phyloP scores from a whole-genome alignment of 1,284 basidiomycete species.

The Peniophora sp. region DNA sequence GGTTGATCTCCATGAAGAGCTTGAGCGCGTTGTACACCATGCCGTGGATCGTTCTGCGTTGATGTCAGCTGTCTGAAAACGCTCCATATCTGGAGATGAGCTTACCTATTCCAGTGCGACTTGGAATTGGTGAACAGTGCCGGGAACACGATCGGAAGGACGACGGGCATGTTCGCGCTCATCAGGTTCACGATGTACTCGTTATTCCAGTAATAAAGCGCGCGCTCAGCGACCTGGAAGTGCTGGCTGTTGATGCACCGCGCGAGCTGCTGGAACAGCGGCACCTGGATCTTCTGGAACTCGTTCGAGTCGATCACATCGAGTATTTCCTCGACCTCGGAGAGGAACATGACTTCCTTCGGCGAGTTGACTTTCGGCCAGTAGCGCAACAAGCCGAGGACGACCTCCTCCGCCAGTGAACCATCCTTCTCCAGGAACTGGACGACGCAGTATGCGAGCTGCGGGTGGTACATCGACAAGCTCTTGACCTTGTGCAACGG shows the following conservation, averaged over 20 bases:
- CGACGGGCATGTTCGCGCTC: constrained; percentile 87
- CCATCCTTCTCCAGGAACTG: constrained; percentile 99
- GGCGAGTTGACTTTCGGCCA: constrained; percentile 99
- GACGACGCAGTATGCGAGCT: constrained; percentile 97
- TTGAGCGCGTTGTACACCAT: constrained; percentile 99
- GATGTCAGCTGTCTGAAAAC: constrained; percentile 6
- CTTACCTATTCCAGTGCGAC: constrained; percentile 96
- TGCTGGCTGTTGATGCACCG: constrained; percentile 99
- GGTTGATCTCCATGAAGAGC: constrained; percentile 99
- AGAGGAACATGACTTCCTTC: constrained; percentile 99
- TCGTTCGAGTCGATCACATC: constrained; percentile 97
- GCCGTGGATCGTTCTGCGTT: constrained; percentile 89
- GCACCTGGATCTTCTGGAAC: constrained; percentile 94
- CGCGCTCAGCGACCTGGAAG: constrained; percentile 96
- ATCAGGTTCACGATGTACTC: constrained; percentile 99
- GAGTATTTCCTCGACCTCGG: constrained; percentile 98
- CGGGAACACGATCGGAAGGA: constrained; percentile 98
- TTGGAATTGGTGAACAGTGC: constrained; percentile 95
- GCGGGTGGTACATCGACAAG: constrained; percentile 94
- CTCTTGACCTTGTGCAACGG: constrained; percentile 98
- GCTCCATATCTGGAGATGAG: constrained; percentile 9
- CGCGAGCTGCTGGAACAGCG: constrained; percentile 91
- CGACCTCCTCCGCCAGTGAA: constrained; percentile 88
- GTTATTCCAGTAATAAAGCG: constrained; percentile 97
- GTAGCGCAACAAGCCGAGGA: constrained; percentile 89